Evolutionary conservation across 2,329 filamentous ascomycete species (phyloP), one percentile per base, ranked within the genome.

Genomic region (Cladosporium oxysporum): DNA sequence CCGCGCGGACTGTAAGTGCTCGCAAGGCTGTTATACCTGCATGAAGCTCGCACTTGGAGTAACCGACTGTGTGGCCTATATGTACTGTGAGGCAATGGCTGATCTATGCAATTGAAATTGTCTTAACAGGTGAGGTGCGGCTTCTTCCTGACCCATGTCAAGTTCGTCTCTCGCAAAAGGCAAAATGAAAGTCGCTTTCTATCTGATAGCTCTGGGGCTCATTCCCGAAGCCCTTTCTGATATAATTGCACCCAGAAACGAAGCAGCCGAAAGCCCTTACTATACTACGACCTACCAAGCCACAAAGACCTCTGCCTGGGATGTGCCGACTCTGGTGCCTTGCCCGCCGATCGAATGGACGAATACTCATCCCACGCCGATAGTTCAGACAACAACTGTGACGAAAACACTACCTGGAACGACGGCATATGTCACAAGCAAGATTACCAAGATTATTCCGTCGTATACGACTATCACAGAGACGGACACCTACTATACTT

Each of bases 391-490:
- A 3, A 47, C 29, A 12, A 49, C 26, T 14, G 58, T 66, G 18
- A 49, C 28, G 2, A 50, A 33, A 47, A 58, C 31, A 2, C 50
- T 37, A 21, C 61, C 64, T 4, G 55, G 33, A 14, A 58, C 31
- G 5, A 62, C 58, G 5, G 21, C 59, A 18, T 66, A 49, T 16
- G 29, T 49, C 7, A 62, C 58, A 6, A 62, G 57, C 18, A 55
- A 37, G 8, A 52, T 66, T 26, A 66, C 64, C 6, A 66, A 59
- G 10, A 29, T 33, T 8, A 66, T 66, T 26, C 64, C 64, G 10
- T 31, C 47, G n/a, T 47, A 57, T 37, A 66, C 64, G 26, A 66
- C 64, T 10, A 57, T 65, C 37, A 58, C 53, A 14, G 62, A 65
- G 10, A 65, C 52, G 7, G 26, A 44, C 33, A 65, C 53, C 7